Base-by-base conservation (phyloP, 805 yeast species). In the Sungouiozyma intestinalis region DNA sequence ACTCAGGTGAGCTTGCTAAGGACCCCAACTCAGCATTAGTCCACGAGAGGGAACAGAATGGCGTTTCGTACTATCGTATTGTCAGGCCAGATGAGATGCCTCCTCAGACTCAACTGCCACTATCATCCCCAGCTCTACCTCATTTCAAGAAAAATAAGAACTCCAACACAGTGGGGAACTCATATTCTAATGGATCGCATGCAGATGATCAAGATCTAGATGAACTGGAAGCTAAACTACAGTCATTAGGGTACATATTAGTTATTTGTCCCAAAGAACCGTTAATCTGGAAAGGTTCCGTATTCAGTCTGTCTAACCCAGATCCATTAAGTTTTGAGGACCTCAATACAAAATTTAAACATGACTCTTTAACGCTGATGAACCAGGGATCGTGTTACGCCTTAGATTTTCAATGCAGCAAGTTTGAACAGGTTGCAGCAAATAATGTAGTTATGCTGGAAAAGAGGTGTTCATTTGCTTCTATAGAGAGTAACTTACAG, bases 261-360 rank as follows among this genome's bases (percentile, higher is more conserved):
- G 81, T 86, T 0, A 63, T 88, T 4, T 77, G 83, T 51, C 88
- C 95, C 1, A 72, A 81, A 3, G 84, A 84, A 52, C 94, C 96
- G 0, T 73, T 88, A 60, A 76, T 84, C 37, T 90, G 97, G 97
- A 87, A 84, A 46, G 97, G 97, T 3, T 70, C 75, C 15, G 78
- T 81, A 47, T 71, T 79, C 33, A 73, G 77, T 35, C 58, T 84
- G 5, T 51, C 63, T 4, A 68, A 70, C 15, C 51, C 50, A 15
- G 45, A 44, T 15, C 18, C 38, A 5, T 33, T 53, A 13, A 43
- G 44, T 3, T 46, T 45, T 7, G 53, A 48, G 1, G 48, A 54
- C 11, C 45, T 54, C 16, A 54, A 55, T 4, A 19, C 55, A 4
- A 51, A 52, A 31, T 40, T 51, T 2, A 29, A 42, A 11, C 39